Percentiles rank a stretch among this genome's conserved stretches.
phyloP scores from a whole-genome alignment of 345 rosid genomes.

The Noccaea caerulescens region DNA sequence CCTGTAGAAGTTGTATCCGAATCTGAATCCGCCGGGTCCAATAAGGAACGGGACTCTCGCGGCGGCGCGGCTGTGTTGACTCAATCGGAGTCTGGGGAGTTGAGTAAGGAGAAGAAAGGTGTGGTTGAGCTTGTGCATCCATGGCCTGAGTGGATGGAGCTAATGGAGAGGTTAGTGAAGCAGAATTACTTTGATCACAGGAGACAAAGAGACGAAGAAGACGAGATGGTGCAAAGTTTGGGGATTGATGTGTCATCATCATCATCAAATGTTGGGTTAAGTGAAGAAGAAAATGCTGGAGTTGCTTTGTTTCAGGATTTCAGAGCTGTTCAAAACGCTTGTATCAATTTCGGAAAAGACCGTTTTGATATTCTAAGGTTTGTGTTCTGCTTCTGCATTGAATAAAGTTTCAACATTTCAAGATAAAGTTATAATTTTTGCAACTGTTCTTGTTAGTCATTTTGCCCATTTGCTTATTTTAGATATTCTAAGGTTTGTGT shows the following conservation, averaged over 20 bases:
- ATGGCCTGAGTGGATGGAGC: constrained; percentile 98
- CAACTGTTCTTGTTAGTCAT: background rate
- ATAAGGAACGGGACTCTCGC: constrained; percentile 11
- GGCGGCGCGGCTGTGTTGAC: constrained; percentile 9
- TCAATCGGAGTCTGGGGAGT: constrained; percentile 19
- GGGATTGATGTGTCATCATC: constrained; percentile 52
- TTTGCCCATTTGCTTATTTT: constrained; percentile 35
- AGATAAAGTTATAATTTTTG: background rate
- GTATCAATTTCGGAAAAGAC: constrained; percentile 89
- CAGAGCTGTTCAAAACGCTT: constrained; percentile 79
- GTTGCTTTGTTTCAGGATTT: constrained; percentile 67
- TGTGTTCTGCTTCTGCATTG: constrained; percentile 9
- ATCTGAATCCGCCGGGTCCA: background rate
- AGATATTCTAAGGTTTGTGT: constrained; percentile 82
- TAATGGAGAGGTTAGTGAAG: constrained; percentile 81
- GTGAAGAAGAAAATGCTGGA: constrained; percentile 48
- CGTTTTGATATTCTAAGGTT: constrained; percentile 97
- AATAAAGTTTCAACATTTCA: background rate
- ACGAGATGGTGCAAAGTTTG: constrained; percentile 55
- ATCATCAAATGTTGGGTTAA: constrained; percentile 30
- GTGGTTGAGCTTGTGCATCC: constrained; percentile 82
- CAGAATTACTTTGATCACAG: constrained; percentile 93
- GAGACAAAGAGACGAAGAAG: constrained; percentile 71
- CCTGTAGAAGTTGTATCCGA: background rate
- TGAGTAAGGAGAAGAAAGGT: constrained; percentile 42